phyloP scores from a whole-genome alignment of 306 rosid species.

The Neltuma alba region DNA sequence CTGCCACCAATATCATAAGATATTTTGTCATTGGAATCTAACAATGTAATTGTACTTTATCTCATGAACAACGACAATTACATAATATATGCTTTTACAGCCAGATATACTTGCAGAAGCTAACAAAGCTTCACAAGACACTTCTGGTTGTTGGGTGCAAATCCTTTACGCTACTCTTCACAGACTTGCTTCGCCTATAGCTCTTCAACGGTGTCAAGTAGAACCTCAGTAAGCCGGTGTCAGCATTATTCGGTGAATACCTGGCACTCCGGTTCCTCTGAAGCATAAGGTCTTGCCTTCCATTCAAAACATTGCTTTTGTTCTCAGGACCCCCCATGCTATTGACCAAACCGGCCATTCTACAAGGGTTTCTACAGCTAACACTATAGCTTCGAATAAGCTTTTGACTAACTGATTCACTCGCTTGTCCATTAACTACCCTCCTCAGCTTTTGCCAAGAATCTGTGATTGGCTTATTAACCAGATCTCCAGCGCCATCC shows the following conservation, averaged over 20 bases:
- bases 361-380: conserved; percentile 65
- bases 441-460: conserved; percentile 79
- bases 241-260: conserved; percentile 70
- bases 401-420: conserved; percentile 79
- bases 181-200: conserved; percentile 74
- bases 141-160: conserved; percentile 57
- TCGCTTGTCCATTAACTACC: conserved; percentile 65
- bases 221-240: conserved; percentile 81
- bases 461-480: conserved; percentile 56
- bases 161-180: conserved; percentile 65
- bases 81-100: conserved; percentile 61
- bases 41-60: conserved; percentile 42
- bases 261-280: conserved; percentile 72
- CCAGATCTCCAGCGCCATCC: conserved; percentile 38
- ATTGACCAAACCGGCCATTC: conserved; percentile 52
- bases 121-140: conserved; percentile 55
- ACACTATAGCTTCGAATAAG: conserved; percentile 90
- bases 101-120: conserved; percentile 44
- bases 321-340: conserved; percentile 46
- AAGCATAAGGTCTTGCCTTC: conserved; percentile 59
- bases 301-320: conserved; percentile 56
- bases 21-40: conserved; percentile 44
- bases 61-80: conserved; percentile 45
- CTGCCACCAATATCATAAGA: conserved; percentile 44
- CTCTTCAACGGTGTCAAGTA: conserved; percentile 93